Percentiles rank a stretch among this genome's conserved stretches.
phyloP scores from a whole-genome alignment of 148 eudicot genomes.

The Heliosperma pusillum region DNA sequence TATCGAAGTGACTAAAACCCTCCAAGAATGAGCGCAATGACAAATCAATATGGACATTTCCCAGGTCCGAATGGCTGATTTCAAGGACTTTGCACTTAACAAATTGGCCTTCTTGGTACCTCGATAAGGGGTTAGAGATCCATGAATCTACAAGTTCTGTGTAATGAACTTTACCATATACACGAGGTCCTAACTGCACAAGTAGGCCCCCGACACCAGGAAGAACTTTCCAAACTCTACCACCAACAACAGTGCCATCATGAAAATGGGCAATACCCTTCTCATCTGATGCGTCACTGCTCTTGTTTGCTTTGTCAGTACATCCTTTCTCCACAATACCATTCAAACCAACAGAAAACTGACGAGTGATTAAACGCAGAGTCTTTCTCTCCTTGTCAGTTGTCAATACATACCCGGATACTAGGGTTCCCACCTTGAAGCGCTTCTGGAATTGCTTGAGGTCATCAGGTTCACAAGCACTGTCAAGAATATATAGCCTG shows the following conservation, averaged over 20 bases:
- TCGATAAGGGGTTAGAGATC: constrained; percentile 66
- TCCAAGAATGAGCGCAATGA: constrained; percentile 54
- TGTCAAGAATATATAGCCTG: constrained; percentile 75
- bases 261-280: constrained; percentile 47
- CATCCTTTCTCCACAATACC: constrained; percentile 17
- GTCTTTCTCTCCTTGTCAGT: constrained; percentile 57
- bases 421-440: constrained; percentile 47
- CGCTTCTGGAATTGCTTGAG: constrained; percentile 66
- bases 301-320: constrained; percentile 12
- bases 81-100: constrained; percentile 83
- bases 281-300: constrained; percentile 24
- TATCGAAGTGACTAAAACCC: constrained; percentile 36
- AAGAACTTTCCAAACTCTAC: constrained; percentile 73
- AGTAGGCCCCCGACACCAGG: constrained; percentile 85
- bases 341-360: constrained; percentile 32
- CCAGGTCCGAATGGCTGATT: constrained; percentile 46
- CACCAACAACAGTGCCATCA: constrained; percentile 67
- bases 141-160: constrained; percentile 62
- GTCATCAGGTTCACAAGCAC: constrained; percentile 61
- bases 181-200: constrained; percentile 79
- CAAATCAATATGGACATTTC: constrained; percentile 74
- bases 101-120: constrained; percentile 72
- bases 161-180: constrained; percentile 85
- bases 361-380: constrained; percentile 55
- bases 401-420: constrained; percentile 58